Evolutionary conservation across 208 protist species (phyloP), one percentile per base, ranked within the genome.

Genomic region (Leishmania amazonensis): DNA sequence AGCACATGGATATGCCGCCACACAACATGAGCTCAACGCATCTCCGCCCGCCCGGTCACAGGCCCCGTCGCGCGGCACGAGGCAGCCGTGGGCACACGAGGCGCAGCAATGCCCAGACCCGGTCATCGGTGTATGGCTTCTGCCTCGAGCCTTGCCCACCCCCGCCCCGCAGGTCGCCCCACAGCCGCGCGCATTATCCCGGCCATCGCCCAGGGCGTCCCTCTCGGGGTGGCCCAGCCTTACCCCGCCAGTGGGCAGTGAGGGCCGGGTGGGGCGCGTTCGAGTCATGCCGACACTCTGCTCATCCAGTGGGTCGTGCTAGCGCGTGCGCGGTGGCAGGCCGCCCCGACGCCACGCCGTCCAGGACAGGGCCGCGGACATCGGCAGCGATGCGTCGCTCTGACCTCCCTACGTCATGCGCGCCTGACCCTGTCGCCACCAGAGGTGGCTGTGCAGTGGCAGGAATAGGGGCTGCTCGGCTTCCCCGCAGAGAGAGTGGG

Each of bases 391-490:
- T 13, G n/a, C 19, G 17, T 5, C 38, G 9, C 68, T 21, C 6
- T 24, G 42, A 53, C 40, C 8, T 17, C 68, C 68, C 42, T 42
- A 19, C 68, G 68, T 15, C 45, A 2, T 53, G n/a, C n/a, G 42
- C 38, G 3, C 21, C 21, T n/a, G 68, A 8, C 68, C 68, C 21
- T 73, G n/a, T n/a, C 68, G 35, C 9, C 68, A 31, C 68, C 9
- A n/a, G 9, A 53, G 19, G 38, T 53, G 68, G 42, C 5, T 49
- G 40, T 21, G 68, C 68, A 53, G 28, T 73, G 68, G 68, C 7
- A n/a, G 42, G 45, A 21, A 53, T 73, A 47, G 68, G 42, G 68
- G 42, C 68, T 73, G 68, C 68, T 53, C 53, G 68, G 24, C 68
- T 53, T 53, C 68, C 68, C 68, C 42, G 19, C 68, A 11, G 24